Evolutionary conservation across 495 filamentous ascomycete species (phyloP), one percentile per base, ranked within the genome.

Genomic region (Gamarada debralockiae): DNA sequence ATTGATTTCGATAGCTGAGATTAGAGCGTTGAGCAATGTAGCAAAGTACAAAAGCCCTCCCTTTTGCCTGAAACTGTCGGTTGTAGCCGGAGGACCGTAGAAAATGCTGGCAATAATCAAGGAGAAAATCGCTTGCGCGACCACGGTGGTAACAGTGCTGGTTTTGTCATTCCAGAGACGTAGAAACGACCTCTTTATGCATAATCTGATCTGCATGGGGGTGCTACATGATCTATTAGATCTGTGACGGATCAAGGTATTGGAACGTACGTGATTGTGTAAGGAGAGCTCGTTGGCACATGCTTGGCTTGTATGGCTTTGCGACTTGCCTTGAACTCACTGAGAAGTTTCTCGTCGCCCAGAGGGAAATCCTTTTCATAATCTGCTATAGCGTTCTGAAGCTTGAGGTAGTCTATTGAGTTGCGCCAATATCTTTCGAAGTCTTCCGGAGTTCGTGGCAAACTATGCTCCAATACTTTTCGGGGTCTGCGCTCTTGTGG

Each of bases 1-100:
- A 73, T 10, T 82, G 80, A 18, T 17, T 18, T 83, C 76, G 58
- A 79, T 83, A 29, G 82, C 72, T 55, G 89, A 84, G 15, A 92
- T 73, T 25, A 93, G 73, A 22, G 86, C 77, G 60, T 92, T 91
- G 73, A 92, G 91, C 15, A 96, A 68, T 13, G 93, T 67, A 38
- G 86, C 77, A 60, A 88, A 87, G 67, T 92, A 93, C 37, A 72
- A 48, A 41, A 71, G 65, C 52, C 73, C 79, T 27, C 73, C 77
- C 9, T 78, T 70, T 6, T 25, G 24, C n/a, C 27, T 53, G 27
- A 58, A 58, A 6, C 47, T 24, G 17, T 4, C 79, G 73, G 27
- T 91, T 62, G 14, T 80, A 82, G 63, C 77, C 80, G 7, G 55
- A 79, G 61, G 78, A 23, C 72, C 73, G 53, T 67, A 75, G 45